Evolutionary conservation across 345 rosid species (phyloP), one percentile per base, ranked within the genome.

Genomic region (Anastatica hierochuntica): DNA sequence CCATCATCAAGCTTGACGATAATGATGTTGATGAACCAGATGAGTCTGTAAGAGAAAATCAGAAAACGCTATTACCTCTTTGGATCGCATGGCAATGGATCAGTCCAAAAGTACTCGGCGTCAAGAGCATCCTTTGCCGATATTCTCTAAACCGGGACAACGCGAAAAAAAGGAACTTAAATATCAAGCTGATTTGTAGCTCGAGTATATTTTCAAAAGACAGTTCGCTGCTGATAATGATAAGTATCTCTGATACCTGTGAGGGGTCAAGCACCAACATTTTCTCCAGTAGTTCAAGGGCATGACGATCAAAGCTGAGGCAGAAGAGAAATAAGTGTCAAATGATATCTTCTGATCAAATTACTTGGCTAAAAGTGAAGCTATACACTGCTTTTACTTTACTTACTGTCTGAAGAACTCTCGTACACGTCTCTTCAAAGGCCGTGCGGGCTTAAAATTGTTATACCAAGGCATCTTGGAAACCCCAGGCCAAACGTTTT

Each of bases 51-150:
- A 19, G 40, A 42, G 36, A 19, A 16, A 20, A n/a, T 16, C 43
- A 31, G 8, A 20, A 41, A 29, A 44, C 44, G 33, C 13, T 3
- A 44, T 15, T 34, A 86, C 96, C 92, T 87, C 70, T 84, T 90
- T 8, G 98, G 98, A 53, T 90, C 95, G 56, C 98, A 90, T 16
- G 98, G 96, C 46, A 84, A 60, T 0, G 96, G 98, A 40, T 90
- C 96, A 43, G 88, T 68, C 98, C 98, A 90, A 77, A 90, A 87
- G 78, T 90, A 90, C 77, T 90, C 96, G 0, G 96, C 96, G 64
- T 84, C 96, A 37, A 90, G 85, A 26, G 96, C 92, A 75, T 90
- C 98, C 82, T 81, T 87, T 37, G 96, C 95, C 27, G 79, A 62
- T 77, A 90, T 81, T 75, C 96, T 82, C 96, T 90, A 68, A 62